Evolutionary conservation across 208 protist species (phyloP), one percentile per base, ranked within the genome.

Genomic region (Leishmania guyanensis): DNA sequence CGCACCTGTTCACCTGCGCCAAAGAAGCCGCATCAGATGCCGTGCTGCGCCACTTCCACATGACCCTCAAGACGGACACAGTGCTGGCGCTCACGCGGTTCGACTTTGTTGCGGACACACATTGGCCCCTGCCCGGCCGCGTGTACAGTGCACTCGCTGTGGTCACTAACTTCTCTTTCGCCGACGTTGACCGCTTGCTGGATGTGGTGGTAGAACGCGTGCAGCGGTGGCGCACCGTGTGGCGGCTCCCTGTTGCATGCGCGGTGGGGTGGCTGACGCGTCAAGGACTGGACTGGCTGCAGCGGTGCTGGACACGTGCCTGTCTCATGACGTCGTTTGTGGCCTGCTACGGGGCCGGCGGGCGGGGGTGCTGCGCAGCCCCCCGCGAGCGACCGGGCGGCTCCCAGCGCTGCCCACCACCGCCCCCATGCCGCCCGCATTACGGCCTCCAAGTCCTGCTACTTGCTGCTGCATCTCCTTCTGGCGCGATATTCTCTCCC

Each of bases 31-130:
- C 77, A 6, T 84, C 83, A 29, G 81, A 87, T 54, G 70, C 39
- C 58, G 68, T 85, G 53, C 75, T 89, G 66, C 79, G 79, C 14
- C 43, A 29, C 58, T 39, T 83, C 3, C 76, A 81, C 50, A 53
- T 72, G 16, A 75, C 69, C 56, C 56, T 94, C 68, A 83, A 86
- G 50, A 56, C 78, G 46, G 82, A 86, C 68, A 84, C 87, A 3
- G 66, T 91, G 60, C 81, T 94, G 33, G 80, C 82, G 46, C 86
- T 94, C 51, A 76, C 85, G 33, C 89, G 85, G 14, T 82, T 79
- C 62, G 90, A 92, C 84, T 92, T 88, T 80, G 72, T 83, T 43
- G 60, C 86, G 6, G 83, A 86, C 39, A 62, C 84, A 8, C 50
- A 87, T 43, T 92, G 90, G 88, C 36, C 48, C 36, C 70, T 92